Base-by-base conservation (phyloP, 1,284 basidiomycete genomes). In the Pseudozyma sp. region DNA sequence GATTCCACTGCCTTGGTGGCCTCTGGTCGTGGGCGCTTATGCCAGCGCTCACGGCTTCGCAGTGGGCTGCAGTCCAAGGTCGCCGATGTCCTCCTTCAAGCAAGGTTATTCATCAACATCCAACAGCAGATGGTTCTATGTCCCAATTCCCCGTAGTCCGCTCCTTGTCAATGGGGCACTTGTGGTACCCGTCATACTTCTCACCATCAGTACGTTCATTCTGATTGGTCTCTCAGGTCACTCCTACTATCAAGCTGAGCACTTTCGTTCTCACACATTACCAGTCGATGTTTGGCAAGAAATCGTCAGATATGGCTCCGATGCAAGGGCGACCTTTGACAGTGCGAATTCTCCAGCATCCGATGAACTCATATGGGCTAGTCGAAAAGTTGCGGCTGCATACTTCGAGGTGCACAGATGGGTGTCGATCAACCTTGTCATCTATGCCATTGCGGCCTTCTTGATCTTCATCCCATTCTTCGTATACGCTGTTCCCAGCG, bases 361-460 rank as follows among this genome's bases (percentile, higher is more conserved):
- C 2, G 55, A 52, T 13, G 42, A 64, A 14, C 43, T 58, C 34
- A 14, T 64, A 9, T 47, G 36, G 43, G 14, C 39, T 3, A 25
- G 45, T 1, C 52, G 52, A 9, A 19, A 25, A 1, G 62, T 64
- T 14, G 54, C 40, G n/a, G 62, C 62, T 38, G 62, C 62, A 1
- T 49, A 64, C 16, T 11, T 51, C 5, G 54, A 58, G 6, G 7
- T 13, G 5, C 54, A 56, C 19, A n/a, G 54, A 34, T 53, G 38
- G 12, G 48, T 51, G 1, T 52, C 49, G n/a, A 45, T 57, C 49
- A 57, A 55, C 31, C 50, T 58, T 4, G 4, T 21, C 21, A 9
- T 64, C 6, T 58, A 19, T 40, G 49, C 50, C 5, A 18, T 38
- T 11, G 18, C 16, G 36, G 62, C 62, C 1, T 38, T 58, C 10